Base-by-base conservation (phyloP, 192 early-diverging fungal species). In the Coemansia pectinata region DNA sequence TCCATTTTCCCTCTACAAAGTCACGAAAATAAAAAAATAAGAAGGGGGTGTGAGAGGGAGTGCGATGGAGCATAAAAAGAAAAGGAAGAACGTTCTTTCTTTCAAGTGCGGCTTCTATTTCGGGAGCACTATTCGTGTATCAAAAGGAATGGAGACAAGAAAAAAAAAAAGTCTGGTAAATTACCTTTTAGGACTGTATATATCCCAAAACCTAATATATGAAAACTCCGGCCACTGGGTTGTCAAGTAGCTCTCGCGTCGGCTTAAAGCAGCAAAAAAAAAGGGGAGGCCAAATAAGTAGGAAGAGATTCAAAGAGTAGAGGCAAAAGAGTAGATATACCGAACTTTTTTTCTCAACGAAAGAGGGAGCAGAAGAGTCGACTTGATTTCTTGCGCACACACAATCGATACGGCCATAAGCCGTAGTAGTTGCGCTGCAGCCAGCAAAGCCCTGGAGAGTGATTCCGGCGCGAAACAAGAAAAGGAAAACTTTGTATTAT, bases 1-100 rank as follows among this genome's bases (percentile, higher is more conserved):
- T 71, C 68, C 80, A 83, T 83, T 68, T 14, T 58, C 25, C 52
- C 25, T 15, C 66, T 79, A 69, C 40, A 69, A 33, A 39, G 33
- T 21, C 8, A 19, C 21, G 29, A 19, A 60, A 52, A 72, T 38
- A 48, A 19, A 38, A 64, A 36, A 21, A 52, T 14, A 17, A 60
- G 34, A 48, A 27, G 27, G 27, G 27, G 27, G 27, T 27, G 34
- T 36, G 34, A 36, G 34, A 8, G 34, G 8, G 34, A 8, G 34
- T 36, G 34, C 34, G 8, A 36, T 27, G 27, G 27, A 27, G 27
- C 27, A 27, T 36, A 36, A 8, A 36, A 36, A 36, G 34, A 36
- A 36, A 36, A 36, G 34, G 8, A 5, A 36, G 34, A 36, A 36
- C 34, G 34, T 36, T 36, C 34, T 17, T 17, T 62, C 47, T 48